A percentile compares a stretch with the other conserved stretches of the same genome.
These are phyloP conservation scores for Fusarium penzigii DNA, from an alignment of 2,329 filamentous ascomycete species.

Conservation along the genomic window DNA sequence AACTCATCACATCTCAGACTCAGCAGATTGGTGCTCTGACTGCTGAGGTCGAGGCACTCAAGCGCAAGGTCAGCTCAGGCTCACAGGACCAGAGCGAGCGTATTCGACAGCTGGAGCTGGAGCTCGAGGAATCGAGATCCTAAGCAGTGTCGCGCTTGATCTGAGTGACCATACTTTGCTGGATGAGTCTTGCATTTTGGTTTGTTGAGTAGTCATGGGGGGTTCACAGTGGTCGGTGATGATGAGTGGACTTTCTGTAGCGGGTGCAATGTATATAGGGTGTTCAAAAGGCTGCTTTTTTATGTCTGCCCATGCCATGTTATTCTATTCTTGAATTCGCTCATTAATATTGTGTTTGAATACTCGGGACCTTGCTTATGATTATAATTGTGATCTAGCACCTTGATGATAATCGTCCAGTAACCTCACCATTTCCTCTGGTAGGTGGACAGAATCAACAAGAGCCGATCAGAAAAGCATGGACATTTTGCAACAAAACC, in stretches of 20 bases:
- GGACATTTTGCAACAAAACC: too few relatives aligned
- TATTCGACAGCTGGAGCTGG: conserved; percentile 67
- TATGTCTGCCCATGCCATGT: conserved; percentile 11
- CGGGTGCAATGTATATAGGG: conserved; percentile 25
- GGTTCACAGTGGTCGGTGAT: conserved; percentile 21
- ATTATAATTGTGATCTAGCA: too few relatives aligned
- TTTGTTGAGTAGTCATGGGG: conserved; percentile 5
- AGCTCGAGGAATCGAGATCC: conserved; percentile 65
- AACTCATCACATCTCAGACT: conserved; percentile 75
- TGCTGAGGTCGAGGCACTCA: conserved; percentile 76
- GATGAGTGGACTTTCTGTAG: conserved; percentile 2
- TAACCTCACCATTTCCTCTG: too few relatives aligned
- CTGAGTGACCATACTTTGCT: neutral
- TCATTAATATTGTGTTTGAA: neutral
- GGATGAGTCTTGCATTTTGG: conserved; percentile 8
- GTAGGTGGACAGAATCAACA: too few relatives aligned
- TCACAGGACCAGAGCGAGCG: conserved; percentile 66
- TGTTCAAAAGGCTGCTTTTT: conserved; percentile 28
- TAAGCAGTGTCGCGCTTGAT: conserved; percentile 30
- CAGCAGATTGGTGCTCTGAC: conserved; percentile 72
- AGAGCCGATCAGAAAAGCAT: too few relatives aligned
- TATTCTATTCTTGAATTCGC: neutral
- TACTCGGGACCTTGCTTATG: too few relatives aligned
- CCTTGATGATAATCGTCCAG: too few relatives aligned
- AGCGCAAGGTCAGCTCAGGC: conserved; percentile 65